Percentiles rank a stretch among this genome's conserved stretches.
These are phyloP conservation scores for Sporothrix dimorphospora DNA, from an alignment of 2,329 filamentous ascomycete species.

Conservation along the genomic window DNA sequence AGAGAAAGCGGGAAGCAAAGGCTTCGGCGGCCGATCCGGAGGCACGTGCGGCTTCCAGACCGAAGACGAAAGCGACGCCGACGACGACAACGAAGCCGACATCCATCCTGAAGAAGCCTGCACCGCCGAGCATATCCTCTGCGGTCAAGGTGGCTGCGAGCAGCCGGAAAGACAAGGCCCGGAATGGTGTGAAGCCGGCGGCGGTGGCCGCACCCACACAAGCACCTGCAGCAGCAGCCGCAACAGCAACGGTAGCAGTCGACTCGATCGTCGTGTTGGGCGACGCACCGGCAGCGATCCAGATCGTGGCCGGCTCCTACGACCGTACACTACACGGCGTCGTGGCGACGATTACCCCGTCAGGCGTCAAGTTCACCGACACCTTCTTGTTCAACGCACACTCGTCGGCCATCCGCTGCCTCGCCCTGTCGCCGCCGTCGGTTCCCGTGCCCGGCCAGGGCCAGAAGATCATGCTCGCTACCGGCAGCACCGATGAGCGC, in stretches of 20 bases:
- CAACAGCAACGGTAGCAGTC: background rate
- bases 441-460: slow-evolving; percentile 60
- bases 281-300: slow-evolving; percentile 62
- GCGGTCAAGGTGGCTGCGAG: background rate
- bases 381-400: slow-evolving; percentile 97
- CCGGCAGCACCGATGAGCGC: slow-evolving; percentile 88
- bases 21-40: background rate
- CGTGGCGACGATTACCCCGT: slow-evolving; percentile 65
- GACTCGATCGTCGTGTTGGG: background rate
- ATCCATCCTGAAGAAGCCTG: slow-evolving; percentile 24
- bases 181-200: background rate
- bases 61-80: slow-evolving; percentile 24
- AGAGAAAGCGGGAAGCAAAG: slow-evolving; percentile 33
- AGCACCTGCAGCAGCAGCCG: background rate
- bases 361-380: slow-evolving; percentile 67
- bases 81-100: slow-evolving; percentile 11
- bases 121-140: background rate
- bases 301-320: slow-evolving; percentile 92
- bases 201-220: background rate
- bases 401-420: slow-evolving; percentile 82
- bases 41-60: slow-evolving; percentile 1
- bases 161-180: slow-evolving; percentile 15
- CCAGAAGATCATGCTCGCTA: slow-evolving; percentile 88
- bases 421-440: slow-evolving; percentile 81
- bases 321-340: slow-evolving; percentile 91